phyloP scores from a whole-genome alignment of 2,329 filamentous ascomycete genomes.

The Exutisphaerella laricina region DNA sequence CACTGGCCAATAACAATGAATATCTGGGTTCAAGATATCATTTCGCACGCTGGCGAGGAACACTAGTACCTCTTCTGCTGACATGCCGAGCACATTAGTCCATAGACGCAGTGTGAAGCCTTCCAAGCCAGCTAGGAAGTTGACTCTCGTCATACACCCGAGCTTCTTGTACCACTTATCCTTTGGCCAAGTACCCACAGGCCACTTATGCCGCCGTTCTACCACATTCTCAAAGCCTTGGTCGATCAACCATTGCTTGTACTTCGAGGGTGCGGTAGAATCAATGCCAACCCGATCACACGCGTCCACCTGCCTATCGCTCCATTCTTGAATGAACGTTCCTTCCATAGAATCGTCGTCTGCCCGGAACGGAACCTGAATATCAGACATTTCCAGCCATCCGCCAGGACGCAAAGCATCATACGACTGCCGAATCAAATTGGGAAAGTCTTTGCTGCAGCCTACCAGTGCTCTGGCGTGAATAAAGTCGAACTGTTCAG shows the following conservation, averaged over 20 bases:
- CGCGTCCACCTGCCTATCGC: slow-evolving; percentile 16
- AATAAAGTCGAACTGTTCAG: slow-evolving; percentile 22
- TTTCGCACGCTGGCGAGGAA: slow-evolving; percentile 8
- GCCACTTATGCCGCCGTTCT: slow-evolving; percentile 37
- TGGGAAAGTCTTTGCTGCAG: slow-evolving; percentile 20
- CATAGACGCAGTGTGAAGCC: slow-evolving; percentile 25
- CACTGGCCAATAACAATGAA: slow-evolving; percentile 13
- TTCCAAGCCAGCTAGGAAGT: slow-evolving; percentile 36
- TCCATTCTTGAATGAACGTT: slow-evolving; percentile 24
- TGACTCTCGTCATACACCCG: slow-evolving; percentile 22
- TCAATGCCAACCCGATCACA: slow-evolving; percentile 26
- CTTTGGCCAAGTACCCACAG: slow-evolving; percentile 37
- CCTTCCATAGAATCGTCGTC: slow-evolving; percentile 31
- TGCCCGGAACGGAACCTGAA: slow-evolving; percentile 9
- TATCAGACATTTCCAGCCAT: slow-evolving; percentile 33
- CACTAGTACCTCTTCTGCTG: slow-evolving; percentile 5
- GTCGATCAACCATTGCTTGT: slow-evolving; percentile 16
- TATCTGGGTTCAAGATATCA: slow-evolving; percentile 6
- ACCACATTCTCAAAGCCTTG: slow-evolving; percentile 29
- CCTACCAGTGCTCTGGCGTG: slow-evolving; percentile 22
- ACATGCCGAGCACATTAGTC: slow-evolving; percentile 6
- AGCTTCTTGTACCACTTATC: slow-evolving; percentile 36
- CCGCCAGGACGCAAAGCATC: slow-evolving; percentile 27
- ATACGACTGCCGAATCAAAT: slow-evolving; percentile 19
- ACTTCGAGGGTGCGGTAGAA: slow-evolving; percentile 31